Percentiles rank a stretch among this genome's conserved stretches.
Evolutionary conservation across 2,329 filamentous ascomycete species (phyloP).

Genomic region (Diaporthe capsici): DNA sequence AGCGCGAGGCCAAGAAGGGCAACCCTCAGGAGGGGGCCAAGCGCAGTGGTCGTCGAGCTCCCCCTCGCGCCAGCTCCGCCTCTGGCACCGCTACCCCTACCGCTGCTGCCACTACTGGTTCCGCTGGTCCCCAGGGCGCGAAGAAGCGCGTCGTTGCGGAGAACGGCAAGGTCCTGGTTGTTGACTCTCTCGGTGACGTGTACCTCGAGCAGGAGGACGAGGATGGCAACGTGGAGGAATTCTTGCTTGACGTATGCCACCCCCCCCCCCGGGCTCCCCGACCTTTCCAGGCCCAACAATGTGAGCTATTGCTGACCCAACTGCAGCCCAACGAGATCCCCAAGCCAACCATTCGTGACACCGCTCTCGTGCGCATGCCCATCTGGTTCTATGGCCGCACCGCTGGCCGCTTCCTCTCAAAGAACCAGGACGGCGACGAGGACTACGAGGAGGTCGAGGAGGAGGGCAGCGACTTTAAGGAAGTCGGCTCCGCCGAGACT

Average conservation of each 20-base stretch:
- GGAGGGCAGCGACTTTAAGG: slow-evolving; percentile 44
- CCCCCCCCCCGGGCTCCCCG: background rate
- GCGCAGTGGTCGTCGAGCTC: slow-evolving; percentile 53
- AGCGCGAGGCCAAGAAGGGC: slow-evolving; percentile 84
- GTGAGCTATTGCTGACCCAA: slow-evolving; percentile 35
- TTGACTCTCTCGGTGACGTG: slow-evolving; percentile 92
- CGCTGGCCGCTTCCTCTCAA: slow-evolving; percentile 63
- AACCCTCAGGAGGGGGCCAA: slow-evolving; percentile 66
- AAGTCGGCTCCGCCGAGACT: slow-evolving; percentile 53
- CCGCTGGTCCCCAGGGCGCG: slow-evolving; percentile 76
- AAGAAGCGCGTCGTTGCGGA: slow-evolving; percentile 92
- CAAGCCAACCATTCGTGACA: slow-evolving; percentile 83
- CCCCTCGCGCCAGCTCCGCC: slow-evolving; percentile 52
- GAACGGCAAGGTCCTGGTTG: slow-evolving; percentile 95
- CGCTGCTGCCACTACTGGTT: slow-evolving; percentile 64
- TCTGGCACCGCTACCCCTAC: slow-evolving; percentile 68
- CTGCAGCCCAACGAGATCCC: slow-evolving; percentile 82
- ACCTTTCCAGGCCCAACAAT: no score
- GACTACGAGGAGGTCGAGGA: slow-evolving; percentile 55
- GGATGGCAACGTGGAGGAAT: slow-evolving; percentile 86
- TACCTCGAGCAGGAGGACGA: slow-evolving; percentile 94
- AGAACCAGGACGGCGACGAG: slow-evolving; percentile 52
- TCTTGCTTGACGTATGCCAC: slow-evolving; percentile 84
- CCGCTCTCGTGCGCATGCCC: slow-evolving; percentile 84
- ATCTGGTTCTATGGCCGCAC: slow-evolving; percentile 76